Conservation (phyloP, 306 rosid genomes). For the Amphicarpaea edgeworthii region DNA sequence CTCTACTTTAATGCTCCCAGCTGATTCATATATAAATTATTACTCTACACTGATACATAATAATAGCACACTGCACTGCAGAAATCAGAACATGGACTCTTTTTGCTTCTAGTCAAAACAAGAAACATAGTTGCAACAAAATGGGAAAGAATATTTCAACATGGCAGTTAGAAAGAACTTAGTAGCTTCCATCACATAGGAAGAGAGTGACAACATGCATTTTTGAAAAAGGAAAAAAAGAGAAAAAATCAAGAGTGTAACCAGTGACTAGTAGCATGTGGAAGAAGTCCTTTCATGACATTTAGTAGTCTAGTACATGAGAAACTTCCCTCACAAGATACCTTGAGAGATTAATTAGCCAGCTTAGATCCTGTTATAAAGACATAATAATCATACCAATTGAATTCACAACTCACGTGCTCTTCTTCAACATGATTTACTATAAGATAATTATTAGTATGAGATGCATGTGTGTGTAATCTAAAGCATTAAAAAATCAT, state of each 20-base stretch:
- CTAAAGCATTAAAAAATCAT: neutral
- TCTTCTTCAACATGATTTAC: constrained; percentile 13
- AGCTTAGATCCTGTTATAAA: constrained; percentile 26
- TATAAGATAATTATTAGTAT: neutral
- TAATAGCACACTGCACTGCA: constrained; percentile 40
- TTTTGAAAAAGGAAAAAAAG: constrained; percentile 27
- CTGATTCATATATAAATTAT: constrained; percentile 37
- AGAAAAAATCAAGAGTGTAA: neutral
- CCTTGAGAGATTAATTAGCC: constrained; percentile 13
- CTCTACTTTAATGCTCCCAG: constrained; percentile 37
- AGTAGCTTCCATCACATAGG: neutral
- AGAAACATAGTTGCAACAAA: constrained; percentile 52
- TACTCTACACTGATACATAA: neutral
- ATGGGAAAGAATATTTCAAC: constrained; percentile 41
- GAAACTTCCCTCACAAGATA: constrained; percentile 19
- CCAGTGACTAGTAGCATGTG: constrained; percentile 30
- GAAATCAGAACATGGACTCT: constrained; percentile 45
- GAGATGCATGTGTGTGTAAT: neutral
- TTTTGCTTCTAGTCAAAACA: constrained; percentile 47
- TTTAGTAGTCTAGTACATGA: neutral
- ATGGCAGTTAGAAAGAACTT: constrained; percentile 35
- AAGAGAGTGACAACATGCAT: constrained; percentile 26
- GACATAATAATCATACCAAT: neutral
- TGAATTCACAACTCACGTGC: constrained; percentile 29
- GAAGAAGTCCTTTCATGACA: neutral